These are phyloP conservation scores for Wickerhamiella sorbophila DNA, from an alignment of 805 yeast species.

Conservation along the genomic window DNA sequence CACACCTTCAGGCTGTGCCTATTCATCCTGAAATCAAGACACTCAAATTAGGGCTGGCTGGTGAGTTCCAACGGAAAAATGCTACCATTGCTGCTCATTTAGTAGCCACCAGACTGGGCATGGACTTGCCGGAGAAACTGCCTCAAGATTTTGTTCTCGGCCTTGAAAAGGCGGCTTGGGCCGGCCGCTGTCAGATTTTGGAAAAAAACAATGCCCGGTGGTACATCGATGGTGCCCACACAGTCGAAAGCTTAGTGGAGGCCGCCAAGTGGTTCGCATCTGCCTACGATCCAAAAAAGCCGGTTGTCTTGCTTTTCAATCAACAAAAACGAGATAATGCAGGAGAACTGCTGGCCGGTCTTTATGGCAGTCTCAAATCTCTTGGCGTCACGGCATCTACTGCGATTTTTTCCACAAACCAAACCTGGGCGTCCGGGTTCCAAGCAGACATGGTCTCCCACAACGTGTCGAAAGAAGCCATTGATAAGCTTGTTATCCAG, in stretches of 20 bases:
- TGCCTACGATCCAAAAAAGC: conserved; percentile 16
- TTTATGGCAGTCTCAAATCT: conserved; percentile 22
- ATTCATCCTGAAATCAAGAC: conserved; percentile 28
- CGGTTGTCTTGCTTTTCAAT: conserved; percentile 58
- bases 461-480: conserved; percentile 65
- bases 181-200: conserved; percentile 85
- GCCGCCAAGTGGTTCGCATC: conserved; percentile 65
- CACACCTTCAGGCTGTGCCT: conserved; percentile 37
- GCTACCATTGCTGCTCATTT: conserved; percentile 78
- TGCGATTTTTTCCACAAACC: conserved; percentile 72
- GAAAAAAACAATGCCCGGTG: conserved; percentile 42
- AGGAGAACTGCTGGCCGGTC: conserved; percentile 36
- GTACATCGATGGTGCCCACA: conserved; percentile 94
- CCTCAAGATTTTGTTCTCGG: conserved; percentile 15
- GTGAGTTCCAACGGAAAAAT: conserved; percentile 69
- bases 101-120: conserved; percentile 36
- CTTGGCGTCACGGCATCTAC: conserved; percentile 21
- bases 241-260: conserved; percentile 72
- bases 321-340: conserved; percentile 85
- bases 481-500: conserved; percentile 73
- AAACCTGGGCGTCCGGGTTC: conserved; percentile 83
- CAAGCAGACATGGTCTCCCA: conserved; percentile 64
- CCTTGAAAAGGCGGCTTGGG: conserved; percentile 41
- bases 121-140: conserved; percentile 11
- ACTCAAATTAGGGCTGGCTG: conserved; percentile 30